Percentiles rank a stretch among this genome's conserved stretches.
phyloP scores from a whole-genome alignment of 108 stramenopile genomes.

The Nannochloropsis salina region DNA sequence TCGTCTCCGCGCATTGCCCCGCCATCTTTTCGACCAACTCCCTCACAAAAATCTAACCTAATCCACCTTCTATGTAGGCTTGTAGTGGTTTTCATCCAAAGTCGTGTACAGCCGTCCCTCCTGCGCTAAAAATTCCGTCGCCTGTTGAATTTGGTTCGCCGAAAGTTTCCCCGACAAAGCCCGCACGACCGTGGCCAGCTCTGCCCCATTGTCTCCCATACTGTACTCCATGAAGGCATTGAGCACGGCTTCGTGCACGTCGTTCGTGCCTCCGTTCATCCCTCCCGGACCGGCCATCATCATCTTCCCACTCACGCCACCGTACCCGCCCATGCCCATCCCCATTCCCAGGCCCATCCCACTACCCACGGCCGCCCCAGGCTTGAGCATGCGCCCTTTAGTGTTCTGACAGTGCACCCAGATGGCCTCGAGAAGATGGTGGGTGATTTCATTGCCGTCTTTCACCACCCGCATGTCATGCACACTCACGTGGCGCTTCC shows the following conservation, averaged over 20 bases:
- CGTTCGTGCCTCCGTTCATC: neutral
- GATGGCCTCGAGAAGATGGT: neutral
- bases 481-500: neutral
- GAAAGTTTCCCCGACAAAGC: neutral
- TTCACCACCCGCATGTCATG: slow-evolving; percentile 23
- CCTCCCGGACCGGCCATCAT: neutral
- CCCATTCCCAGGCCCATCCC: neutral
- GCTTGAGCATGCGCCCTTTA: slow-evolving; percentile 18
- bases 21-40: too few relatives aligned
- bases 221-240: slow-evolving; percentile 18
- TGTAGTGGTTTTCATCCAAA: slow-evolving; percentile 2
- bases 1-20: too few relatives aligned
- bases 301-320: neutral
- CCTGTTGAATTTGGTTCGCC: neutral
- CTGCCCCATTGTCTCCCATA: neutral
- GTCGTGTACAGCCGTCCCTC: slow-evolving; percentile 4
- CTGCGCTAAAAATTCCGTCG: neutral
- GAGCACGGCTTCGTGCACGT: neutral
- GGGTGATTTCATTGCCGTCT: neutral
- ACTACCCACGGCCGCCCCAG: neutral
- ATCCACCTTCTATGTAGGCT: neutral
- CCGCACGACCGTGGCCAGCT: neutral
- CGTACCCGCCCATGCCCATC: neutral
- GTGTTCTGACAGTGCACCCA: slow-evolving; percentile 21
- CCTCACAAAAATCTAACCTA: too few relatives aligned